These are phyloP conservation scores for Obelidium mucronatum DNA, from an alignment of 192 early-diverging fungal genomes.

Conservation along the genomic window DNA sequence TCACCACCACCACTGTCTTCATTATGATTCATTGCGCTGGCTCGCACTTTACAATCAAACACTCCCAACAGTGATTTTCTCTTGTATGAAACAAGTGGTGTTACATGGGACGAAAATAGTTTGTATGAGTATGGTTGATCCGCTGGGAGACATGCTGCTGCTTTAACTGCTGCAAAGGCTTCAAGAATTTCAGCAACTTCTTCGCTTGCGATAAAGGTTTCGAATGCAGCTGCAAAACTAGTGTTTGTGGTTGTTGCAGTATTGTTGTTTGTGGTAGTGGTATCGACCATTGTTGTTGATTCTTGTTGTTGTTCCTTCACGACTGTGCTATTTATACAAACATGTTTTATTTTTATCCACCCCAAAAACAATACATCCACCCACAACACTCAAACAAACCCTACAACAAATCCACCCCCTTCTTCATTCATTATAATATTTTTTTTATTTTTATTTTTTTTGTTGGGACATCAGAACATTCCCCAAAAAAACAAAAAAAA, in stretches of 20 bases:
- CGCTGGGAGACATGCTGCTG: not conserved
- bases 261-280: not conserved
- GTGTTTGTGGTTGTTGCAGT: not conserved
- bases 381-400: not conserved
- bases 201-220: not conserved
- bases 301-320: no score
- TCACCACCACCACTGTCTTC: no score
- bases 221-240: not conserved
- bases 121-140: slow-evolving; percentile 7
- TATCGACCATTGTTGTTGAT: no score
- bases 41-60: slow-evolving; percentile 26
- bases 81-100: slow-evolving; percentile 25
- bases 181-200: not conserved
- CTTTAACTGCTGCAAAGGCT: not conserved
- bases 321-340: no score
- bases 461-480: no score
- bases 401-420: not conserved
- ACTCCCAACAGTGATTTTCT: slow-evolving; percentile 21
- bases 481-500: no score
- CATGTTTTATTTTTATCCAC: no score
- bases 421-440: not conserved
- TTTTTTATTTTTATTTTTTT: no score
- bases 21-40: not conserved
- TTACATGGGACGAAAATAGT: not conserved
- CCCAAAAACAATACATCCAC: not conserved